Evolutionary conservation across 768 basidiomycete genomes (phyloP).

Genomic region (Suillus occidentalis): DNA sequence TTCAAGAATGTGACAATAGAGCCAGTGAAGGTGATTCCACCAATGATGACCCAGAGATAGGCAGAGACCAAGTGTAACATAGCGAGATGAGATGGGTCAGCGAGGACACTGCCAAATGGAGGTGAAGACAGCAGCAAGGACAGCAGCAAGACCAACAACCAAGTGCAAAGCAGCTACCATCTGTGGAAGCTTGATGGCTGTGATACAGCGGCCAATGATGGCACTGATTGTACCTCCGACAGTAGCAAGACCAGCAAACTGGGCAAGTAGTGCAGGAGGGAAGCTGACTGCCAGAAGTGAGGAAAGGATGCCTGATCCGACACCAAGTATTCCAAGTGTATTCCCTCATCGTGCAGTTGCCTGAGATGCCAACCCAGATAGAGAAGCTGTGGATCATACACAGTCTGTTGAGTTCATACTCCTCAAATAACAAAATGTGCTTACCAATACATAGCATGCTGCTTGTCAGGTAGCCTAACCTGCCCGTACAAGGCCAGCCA

Average conservation of each 20-base stretch:
- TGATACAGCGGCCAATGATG: conserved; percentile 78
- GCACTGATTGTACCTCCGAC: conserved; percentile 73
- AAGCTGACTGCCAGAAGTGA: conserved; percentile 86
- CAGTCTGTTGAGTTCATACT: not conserved
- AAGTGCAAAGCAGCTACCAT: conserved; percentile 79
- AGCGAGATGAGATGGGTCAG: conserved; percentile 65
- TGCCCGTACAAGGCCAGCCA: conserved; percentile 84
- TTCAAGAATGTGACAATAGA: conserved; percentile 90
- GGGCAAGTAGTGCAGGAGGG: conserved; percentile 66
- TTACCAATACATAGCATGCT: conserved; percentile 84
- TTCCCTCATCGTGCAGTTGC: conserved; percentile 87
- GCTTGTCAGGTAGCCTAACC: conserved; percentile 83
- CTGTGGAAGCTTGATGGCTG: conserved; percentile 88
- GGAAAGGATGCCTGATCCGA: conserved; percentile 75
- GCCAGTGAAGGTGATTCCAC: conserved; percentile 87
- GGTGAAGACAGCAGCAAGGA: too few relatives aligned
- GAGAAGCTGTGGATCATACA: conserved; percentile 51
- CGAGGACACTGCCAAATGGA: conserved; percentile 80
- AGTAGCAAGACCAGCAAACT: conserved; percentile 75
- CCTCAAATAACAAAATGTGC: conserved; percentile 2
- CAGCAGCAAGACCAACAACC: conserved; percentile 88
- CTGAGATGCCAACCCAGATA: conserved; percentile 80
- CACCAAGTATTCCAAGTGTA: conserved; percentile 85
- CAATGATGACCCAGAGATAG: conserved; percentile 83
- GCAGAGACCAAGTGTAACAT: conserved; percentile 80